Evolutionary conservation across 1,284 basidiomycete species (phyloP).

Genomic region (Trichosporon sp.): DNA sequence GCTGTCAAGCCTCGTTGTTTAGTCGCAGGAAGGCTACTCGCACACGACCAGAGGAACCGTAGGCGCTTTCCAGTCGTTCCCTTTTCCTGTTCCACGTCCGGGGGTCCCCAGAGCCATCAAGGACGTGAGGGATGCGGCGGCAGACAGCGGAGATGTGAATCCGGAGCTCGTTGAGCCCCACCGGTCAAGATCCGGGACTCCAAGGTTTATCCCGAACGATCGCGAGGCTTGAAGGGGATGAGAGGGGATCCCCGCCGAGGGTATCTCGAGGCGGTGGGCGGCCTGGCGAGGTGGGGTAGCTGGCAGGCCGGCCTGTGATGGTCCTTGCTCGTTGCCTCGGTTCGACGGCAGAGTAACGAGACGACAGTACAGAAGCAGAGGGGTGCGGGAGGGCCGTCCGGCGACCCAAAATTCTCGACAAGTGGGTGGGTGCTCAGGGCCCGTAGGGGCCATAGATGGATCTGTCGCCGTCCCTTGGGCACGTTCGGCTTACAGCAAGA

Average conservation of each 20-base stretch:
- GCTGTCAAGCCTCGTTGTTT: not conserved
- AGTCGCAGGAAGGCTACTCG: not conserved
- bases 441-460: not conserved
- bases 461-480: not conserved
- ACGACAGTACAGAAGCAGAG: not conserved
- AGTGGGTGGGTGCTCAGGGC: not conserved
- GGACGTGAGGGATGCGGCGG: not conserved
- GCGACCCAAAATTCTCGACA: not conserved
- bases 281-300: not conserved
- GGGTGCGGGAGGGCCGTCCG: not conserved
- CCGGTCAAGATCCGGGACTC: slow-evolving; percentile 1
- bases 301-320: no score
- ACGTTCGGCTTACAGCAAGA: not conserved
- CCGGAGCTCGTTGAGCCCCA: slow-evolving; percentile 1
- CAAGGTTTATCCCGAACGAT: not conserved
- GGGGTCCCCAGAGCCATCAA: no score
- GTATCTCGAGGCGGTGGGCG: not conserved
- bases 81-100: no score
- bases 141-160: not conserved
- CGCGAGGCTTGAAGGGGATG: not conserved
- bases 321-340: not conserved
- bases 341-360: not conserved
- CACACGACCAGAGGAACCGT: not conserved
- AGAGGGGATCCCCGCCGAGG: not conserved
- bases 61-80: no score